Base-by-base conservation (phyloP, 2,329 filamentous ascomycete species). In the Sclerotinia trifoliorum region DNA sequence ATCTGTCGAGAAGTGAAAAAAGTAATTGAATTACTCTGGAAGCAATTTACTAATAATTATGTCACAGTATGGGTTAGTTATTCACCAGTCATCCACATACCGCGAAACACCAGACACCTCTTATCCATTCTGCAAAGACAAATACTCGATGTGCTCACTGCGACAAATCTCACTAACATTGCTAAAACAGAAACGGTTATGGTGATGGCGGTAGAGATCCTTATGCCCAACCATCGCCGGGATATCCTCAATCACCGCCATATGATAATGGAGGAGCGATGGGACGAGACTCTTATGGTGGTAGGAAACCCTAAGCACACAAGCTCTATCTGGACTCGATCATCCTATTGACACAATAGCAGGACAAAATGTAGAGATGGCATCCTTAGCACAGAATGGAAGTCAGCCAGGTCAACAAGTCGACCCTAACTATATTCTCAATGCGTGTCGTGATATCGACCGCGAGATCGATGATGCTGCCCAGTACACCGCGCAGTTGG, bases 371-470 rank as follows among this genome's bases (percentile, higher is more conserved):
- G 87, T 92, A 74, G 91, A 94, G 80, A 91, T 93, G 89, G 85
- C 86, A 58, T 84, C 89, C 17, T 84, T 77, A 11, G 70, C 74
- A 60, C 63, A 72, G 15, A 84, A 84, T 69, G 82, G 81, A 61
- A 76, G 81, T 63, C 79, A 80, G 61, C 83, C 84, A 65, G 83
- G 78, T 52, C 78, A 79, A 61, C 78, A 82, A 74, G 75, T 80
- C 73, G 87, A 93, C 78, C 88, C 90, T 55, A 93, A 92, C 77
- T 86, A 86, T 68, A 90, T 96, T 73, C 85, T 97, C 70, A 92
- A 96, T 81, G 90, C 95, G 78, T 95, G 92, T 81, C 86, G 88
- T 69, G 88, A 92, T 57, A 90, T 97, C 78, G 90, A 93, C 78
- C 83, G 86, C 69, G 90, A 89, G 54, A 91, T 97, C 75, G 86